Percentiles rank a stretch among this genome's conserved stretches.
These are phyloP conservation scores for Fusarium albosuccineum DNA, from an alignment of 2,329 filamentous ascomycete genomes.

Conservation along the genomic window DNA sequence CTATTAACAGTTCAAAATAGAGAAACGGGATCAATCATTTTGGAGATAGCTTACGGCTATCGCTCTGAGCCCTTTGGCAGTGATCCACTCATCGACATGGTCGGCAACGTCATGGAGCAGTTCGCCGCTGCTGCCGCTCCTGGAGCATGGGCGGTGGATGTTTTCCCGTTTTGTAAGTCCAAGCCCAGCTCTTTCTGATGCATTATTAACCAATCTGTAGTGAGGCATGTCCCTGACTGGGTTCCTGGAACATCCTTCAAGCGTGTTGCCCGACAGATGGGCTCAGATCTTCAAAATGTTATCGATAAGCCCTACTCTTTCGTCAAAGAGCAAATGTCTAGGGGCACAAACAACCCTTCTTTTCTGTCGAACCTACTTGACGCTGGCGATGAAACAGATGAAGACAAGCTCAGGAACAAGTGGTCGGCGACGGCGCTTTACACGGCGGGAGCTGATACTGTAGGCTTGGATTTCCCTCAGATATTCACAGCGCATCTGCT, in stretches of 20 bases:
- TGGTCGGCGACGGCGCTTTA: conserved; percentile 39
- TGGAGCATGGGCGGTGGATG: conserved; percentile 33
- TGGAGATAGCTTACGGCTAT: conserved; percentile 41
- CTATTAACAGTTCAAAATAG: conserved; percentile 13
- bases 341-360: conserved; percentile 18
- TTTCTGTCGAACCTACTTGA: conserved; percentile 25
- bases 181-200: too few species aligned
- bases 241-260: conserved; percentile 33
- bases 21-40: conserved; percentile 31
- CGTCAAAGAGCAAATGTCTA: conserved; percentile 27
- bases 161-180: conserved; percentile 33
- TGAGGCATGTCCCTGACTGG: conserved; percentile 34
- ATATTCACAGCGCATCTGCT: neutral
- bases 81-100: conserved; percentile 33
- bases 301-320: conserved; percentile 33
- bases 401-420: conserved; percentile 32
- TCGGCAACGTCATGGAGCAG: conserved; percentile 31
- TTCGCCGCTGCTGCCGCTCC: conserved; percentile 27
- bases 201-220: neutral
- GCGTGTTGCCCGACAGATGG: conserved; percentile 23
- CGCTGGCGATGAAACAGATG: conserved; percentile 13
- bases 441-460: conserved; percentile 38
- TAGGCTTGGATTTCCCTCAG: neutral
- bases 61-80: conserved; percentile 31
- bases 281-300: conserved; percentile 6